Conservation (phyloP, 768 basidiomycete genomes). For the Pholiota microspora region DNA sequence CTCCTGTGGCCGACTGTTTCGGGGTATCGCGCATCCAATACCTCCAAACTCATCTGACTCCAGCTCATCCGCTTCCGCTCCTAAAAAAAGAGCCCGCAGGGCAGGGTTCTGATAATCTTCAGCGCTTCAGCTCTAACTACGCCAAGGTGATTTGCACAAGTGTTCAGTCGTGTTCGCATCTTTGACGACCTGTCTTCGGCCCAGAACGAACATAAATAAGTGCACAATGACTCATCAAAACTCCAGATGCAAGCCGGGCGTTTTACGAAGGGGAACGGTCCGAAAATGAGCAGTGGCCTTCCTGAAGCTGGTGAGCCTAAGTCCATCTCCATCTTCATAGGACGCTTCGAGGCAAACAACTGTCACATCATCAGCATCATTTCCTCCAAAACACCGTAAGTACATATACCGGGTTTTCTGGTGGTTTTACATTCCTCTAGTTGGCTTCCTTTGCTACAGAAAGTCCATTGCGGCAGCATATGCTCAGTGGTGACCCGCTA, state of each 20-base stretch:
- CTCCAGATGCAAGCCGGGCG: not conserved
- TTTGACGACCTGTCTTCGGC: too few relatives aligned
- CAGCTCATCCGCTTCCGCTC: conserved; percentile 4
- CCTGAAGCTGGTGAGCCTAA: not conserved
- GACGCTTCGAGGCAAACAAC: not conserved
- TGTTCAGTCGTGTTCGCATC: too few relatives aligned
- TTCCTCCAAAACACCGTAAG: not conserved
- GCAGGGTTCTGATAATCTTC: not conserved
- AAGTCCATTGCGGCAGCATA: not conserved
- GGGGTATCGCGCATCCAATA: conserved; percentile 17
- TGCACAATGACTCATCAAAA: not conserved
- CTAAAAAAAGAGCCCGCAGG: not conserved
- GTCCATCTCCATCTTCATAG: not conserved
- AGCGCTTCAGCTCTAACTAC: not conserved
- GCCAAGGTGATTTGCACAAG: not conserved
- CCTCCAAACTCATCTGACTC: conserved; percentile 19
- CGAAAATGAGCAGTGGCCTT: not conserved
- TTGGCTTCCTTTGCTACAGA: not conserved
- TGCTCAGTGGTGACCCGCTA: not conserved
- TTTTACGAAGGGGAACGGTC: not conserved
- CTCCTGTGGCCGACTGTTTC: conserved; percentile 21
- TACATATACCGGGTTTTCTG: not conserved
- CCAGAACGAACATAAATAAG: too few relatives aligned
- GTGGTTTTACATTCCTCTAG: not conserved
- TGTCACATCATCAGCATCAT: not conserved